Conservation (phyloP, 441 rosid species). For the Mallotus repandus region DNA sequence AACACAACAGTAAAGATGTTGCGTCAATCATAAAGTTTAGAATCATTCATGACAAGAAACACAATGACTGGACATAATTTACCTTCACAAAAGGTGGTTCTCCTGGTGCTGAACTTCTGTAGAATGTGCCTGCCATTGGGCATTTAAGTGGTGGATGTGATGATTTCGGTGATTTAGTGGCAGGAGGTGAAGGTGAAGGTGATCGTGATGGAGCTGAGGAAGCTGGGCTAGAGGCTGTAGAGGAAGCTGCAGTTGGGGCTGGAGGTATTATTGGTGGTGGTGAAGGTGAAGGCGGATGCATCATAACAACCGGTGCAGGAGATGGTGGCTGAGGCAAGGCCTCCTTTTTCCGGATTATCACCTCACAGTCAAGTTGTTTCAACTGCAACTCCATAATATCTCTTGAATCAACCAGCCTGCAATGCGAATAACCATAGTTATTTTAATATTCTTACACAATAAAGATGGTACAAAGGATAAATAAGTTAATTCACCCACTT, state of each 20-base stretch:
- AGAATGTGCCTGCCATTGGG: conserved; percentile 92
- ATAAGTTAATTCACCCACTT: conserved; percentile 46
- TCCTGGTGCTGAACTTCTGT: conserved; percentile 74
- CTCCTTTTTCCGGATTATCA: conserved; percentile 77
- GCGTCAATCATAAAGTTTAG: conserved; percentile 7
- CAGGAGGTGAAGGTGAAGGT: conserved; percentile 36
- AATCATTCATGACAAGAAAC: conserved; percentile 8
- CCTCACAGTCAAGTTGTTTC: conserved; percentile 79
- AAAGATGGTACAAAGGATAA: background rate
- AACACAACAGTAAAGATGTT: background rate
- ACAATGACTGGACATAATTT: conserved; percentile 16
- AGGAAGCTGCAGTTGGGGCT: conserved; percentile 34
- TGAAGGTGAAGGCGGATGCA: conserved; percentile 41
- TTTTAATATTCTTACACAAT: conserved; percentile 1
- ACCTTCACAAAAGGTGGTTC: conserved; percentile 88
- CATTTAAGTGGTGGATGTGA: conserved; percentile 73
- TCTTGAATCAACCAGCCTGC: conserved; percentile 87
- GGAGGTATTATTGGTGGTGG: conserved; percentile 37
- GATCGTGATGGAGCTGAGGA: conserved; percentile 43
- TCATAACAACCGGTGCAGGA: conserved; percentile 51
- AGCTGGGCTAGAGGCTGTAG: conserved; percentile 38
- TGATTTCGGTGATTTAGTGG: conserved; percentile 49
- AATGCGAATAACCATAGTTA: conserved; percentile 22
- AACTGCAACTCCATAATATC: conserved; percentile 84
- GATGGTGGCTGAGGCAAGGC: conserved; percentile 63